Evolutionary conservation across 805 yeast species (phyloP).

Genomic region (Yarrowia sp.): DNA sequence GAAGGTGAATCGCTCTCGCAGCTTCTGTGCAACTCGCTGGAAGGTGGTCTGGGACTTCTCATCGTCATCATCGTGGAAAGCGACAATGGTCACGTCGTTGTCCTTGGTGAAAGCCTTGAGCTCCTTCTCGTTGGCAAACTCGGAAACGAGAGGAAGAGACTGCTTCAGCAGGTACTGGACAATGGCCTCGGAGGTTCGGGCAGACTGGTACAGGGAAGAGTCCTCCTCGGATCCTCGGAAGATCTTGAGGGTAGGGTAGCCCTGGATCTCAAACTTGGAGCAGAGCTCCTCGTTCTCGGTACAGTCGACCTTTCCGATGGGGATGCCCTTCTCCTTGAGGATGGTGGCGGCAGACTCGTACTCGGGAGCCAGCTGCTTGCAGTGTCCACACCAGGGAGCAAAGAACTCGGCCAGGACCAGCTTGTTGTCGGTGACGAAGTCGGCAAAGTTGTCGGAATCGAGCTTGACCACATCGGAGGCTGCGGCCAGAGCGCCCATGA

Average conservation of each 20-base stretch:
- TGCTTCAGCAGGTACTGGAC: slow-evolving; percentile 80
- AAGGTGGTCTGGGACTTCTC: slow-evolving; percentile 63
- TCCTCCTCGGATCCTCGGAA: slow-evolving; percentile 57
- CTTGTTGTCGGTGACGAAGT: slow-evolving; percentile 72
- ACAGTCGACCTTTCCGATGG: slow-evolving; percentile 75
- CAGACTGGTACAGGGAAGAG: slow-evolving; percentile 75
- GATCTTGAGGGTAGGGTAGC: slow-evolving; percentile 84
- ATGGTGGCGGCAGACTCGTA: slow-evolving; percentile 70
- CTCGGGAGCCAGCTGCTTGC: slow-evolving; percentile 72
- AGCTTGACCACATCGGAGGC: slow-evolving; percentile 89
- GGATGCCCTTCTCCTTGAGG: slow-evolving; percentile 54
- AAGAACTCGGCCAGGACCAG: slow-evolving; percentile 83
- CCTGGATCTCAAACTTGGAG: slow-evolving; percentile 66
- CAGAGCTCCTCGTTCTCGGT: slow-evolving; percentile 78
- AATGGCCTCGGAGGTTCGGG: slow-evolving; percentile 81
- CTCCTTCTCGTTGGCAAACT: slow-evolving; percentile 56
- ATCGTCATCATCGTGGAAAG: slow-evolving; percentile 63
- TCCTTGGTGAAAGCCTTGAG: slow-evolving; percentile 59
- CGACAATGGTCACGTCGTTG: slow-evolving; percentile 54
- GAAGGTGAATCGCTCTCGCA: slow-evolving; percentile 71
- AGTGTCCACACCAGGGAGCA: slow-evolving; percentile 99
- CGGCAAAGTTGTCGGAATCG: slow-evolving; percentile 67
- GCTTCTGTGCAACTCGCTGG: slow-evolving; percentile 63
- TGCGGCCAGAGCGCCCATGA: slow-evolving; percentile 53
- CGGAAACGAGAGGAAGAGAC: slow-evolving; percentile 75